Evolutionary conservation across 1,139 yeast species (phyloP), one percentile per base, ranked within the genome.

Genomic region (Scheffersomyces titani): DNA sequence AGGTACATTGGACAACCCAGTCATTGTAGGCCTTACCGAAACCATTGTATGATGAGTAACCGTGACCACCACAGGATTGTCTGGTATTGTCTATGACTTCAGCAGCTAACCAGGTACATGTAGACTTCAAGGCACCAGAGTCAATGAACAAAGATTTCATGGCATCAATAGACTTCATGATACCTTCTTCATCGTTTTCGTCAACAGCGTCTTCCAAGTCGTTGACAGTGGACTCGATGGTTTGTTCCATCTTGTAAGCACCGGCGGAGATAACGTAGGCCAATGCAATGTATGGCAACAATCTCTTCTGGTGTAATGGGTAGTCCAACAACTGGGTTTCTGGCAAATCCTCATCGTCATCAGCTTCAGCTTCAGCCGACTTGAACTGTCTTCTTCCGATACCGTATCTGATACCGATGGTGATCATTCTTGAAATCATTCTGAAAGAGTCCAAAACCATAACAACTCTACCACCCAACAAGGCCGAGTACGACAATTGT

Each of bases 11-110:
- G 50, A 80, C 84, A 52, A 77, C 83, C 78, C 82, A 80, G 67
- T 80, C 84, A 61, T 75, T 75, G 70, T 70, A 79, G 47, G 82
- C 80, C 67, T 72, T 78, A 60, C 83, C 84, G 60, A 80, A 80
- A 52, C 83, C 83, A 60, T 73, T 69, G 71, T 80, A 80, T 47
- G 80, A 63, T 22, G 83, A 79, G 71, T 80, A 80, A 59, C 84
- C 84, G 65, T 79, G 84, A 59, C 84, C 84, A 71, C 84, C 84
- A 71, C 84, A 80, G 21, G 83, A 72, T 69, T 80, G 84, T 75
- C 84, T 77, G 66, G 79, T 72, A 65, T 80, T 74, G 65, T 79
- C 82, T 62, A 80, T 80, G 57, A 74, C 74, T 59, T 75, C 78
- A 56, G 81, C 78, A 55, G 82, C 78, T 65, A 78, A 72, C 84